Base-by-base conservation (phyloP, 2,329 filamentous ascomycete genomes). In the Neurospora sp. region DNA sequence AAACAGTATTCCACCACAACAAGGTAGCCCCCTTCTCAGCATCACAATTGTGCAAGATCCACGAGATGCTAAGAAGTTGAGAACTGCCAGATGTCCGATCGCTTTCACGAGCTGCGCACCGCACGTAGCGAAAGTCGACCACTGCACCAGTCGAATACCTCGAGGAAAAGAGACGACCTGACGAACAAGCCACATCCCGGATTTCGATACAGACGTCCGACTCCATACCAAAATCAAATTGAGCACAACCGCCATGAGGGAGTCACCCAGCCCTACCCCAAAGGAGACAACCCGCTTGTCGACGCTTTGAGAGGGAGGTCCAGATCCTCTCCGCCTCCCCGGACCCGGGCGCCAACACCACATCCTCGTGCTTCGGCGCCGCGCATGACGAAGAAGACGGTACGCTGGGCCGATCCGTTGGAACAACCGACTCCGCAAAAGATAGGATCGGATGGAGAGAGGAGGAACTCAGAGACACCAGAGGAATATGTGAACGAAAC, bases 201-300 rank as follows among this genome's bases (percentile, higher is more conserved):
- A 15, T 4, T 0, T 28, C 10, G 11, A 1, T 8, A 28, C n/a
- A 8, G 19, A 15, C 43, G 19, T 28, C 43, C 43, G 2, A 28
- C 19, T 28, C 43, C 43, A 2, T 11, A 8, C 5, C 6, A 62
- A 1, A 8, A 8, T 2, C 6, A 62, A 1, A 8, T 33, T 6
- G 52, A 10, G 1, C 6, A 8, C 0, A 2, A n/a, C 1, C 12
- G 15, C 23, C 6, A 1, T 1, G 23, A 28, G 3, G 15, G 4
- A 8, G 3, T 23, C 15, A 0, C 3, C 3, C 4, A 62, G 1
- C 2, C 11, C 2, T 52, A 52, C 19, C 43, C 43, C 1, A 52
- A 52, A 0, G 19, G 43, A 1, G 43, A 28, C 19, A 52, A 11
- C 19, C 43, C 43, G 1, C 11, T 52, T 0, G 1, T n/a, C 6